Percentiles rank a stretch among this genome's conserved stretches.
Conservation (phyloP, 139 green algal species). For the Auxenochlorella pyrenoidosa region DNA sequence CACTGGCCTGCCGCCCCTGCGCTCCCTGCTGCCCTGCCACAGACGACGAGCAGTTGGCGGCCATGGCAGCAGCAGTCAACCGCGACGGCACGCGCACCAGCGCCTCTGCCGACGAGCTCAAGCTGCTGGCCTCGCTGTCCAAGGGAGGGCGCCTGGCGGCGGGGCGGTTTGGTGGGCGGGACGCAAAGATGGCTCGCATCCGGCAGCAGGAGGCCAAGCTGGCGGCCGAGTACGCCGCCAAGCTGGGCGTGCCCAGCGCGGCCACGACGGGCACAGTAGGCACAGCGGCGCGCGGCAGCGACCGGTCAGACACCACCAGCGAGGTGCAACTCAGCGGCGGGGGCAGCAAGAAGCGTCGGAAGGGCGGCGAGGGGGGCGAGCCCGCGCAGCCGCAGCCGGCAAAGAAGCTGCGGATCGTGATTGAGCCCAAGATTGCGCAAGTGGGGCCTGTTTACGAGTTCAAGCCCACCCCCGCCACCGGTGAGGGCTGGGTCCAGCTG, state of each 20-base stretch:
- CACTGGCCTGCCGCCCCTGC: neutral
- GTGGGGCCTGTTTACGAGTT: neutral
- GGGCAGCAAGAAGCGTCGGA: constrained; percentile 35
- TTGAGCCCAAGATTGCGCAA: constrained; percentile 35
- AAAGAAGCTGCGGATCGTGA: constrained; percentile 53
- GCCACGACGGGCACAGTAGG: neutral
- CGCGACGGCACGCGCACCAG: constrained; percentile 70
- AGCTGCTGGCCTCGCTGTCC: constrained; percentile 67
- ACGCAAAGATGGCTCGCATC: constrained; percentile 87
- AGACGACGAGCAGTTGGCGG: constrained; percentile 26
- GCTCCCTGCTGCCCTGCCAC: neutral
- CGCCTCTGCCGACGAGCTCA: constrained; percentile 67
- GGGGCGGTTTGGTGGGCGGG: constrained; percentile 73
- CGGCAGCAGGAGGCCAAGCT: constrained; percentile 57
- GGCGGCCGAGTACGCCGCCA: constrained; percentile 20
- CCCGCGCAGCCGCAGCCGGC: neutral
- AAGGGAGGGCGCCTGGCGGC: constrained; percentile 59
- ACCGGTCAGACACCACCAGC: constrained; percentile 46
- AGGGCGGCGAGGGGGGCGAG: neutral
- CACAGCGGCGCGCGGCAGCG: neutral
- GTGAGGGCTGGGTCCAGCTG: neutral
- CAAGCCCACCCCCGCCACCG: constrained; percentile 42
- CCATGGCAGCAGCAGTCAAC: constrained; percentile 44
- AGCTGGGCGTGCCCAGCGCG: constrained; percentile 30
- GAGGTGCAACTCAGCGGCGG: constrained; percentile 7